Base-by-base conservation (phyloP, 306 rosid genomes). In the Acacia confusa region DNA sequence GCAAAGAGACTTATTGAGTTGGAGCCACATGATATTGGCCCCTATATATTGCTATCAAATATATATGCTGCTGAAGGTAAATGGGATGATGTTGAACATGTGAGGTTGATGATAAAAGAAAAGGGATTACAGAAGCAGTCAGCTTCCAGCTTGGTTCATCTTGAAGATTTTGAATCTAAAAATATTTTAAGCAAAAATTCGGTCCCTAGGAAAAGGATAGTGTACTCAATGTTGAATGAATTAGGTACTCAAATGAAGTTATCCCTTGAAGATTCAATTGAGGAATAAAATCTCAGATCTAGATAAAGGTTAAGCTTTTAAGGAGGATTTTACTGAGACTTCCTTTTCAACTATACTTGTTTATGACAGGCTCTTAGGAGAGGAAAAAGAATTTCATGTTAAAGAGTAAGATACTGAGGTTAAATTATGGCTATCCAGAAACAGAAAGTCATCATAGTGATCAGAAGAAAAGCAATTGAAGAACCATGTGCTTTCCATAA, bases 71-170 rank as follows among this genome's bases (percentile, higher is more conserved):
- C 90, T 63, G 82, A 82, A 87, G 92, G 91, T 82, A 89, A 83
- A 83, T 91, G 94, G 94, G 88, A 77, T 77, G 92, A 87, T 81
- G 90, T 91, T 73, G 92, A 91, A 70, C 65, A n/a, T 64, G 92
- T 86, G 66, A 91, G 94, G 81, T 76, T 80, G 83, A 79, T 84
- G 90, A 87, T 86, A 32, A 87, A 81, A 86, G 89, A 78, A 70
- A 89, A 78, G 44, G 81, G 92, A 20, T 86, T 91, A 47, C 85
- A 81, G 77, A 91, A 86, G 79, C 88, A 73, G 81, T 81, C 78
- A 58, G 90, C 88, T 7, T 82, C 84, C 69, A 87, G 90, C 84
- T 66, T 79, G 67, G 84, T 90, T 85, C 82, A 88, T 27, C 78
- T 75, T 60, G 90, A 82, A 81, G 89, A 90, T 72, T 83, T 80